phyloP scores from a whole-genome alignment of 306 rosid genomes.

The Lathyrus sativus region DNA sequence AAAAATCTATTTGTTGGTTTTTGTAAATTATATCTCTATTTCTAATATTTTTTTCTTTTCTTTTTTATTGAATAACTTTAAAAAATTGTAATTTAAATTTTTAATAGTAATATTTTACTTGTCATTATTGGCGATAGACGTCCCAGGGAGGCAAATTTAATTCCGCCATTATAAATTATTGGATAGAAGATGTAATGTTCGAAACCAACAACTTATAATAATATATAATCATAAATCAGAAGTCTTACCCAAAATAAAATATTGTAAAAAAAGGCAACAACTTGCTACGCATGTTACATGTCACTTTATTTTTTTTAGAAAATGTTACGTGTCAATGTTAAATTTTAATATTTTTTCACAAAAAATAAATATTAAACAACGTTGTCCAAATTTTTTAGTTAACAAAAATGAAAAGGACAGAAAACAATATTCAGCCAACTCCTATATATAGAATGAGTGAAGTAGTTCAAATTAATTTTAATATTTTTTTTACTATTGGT shows the following conservation, averaged over 20 bases:
- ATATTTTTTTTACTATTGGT: neutral
- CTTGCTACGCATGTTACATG: slow-evolving; percentile 12
- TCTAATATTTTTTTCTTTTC: too few species aligned
- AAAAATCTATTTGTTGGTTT: too few species aligned
- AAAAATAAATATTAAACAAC: neutral
- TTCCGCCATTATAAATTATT: slow-evolving; percentile 1
- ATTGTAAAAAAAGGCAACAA: neutral
- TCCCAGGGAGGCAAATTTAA: neutral
- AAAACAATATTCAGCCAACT: neutral
- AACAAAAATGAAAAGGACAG: neutral
- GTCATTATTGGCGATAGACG: neutral
- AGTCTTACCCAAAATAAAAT: neutral
- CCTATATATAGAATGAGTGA: neutral
- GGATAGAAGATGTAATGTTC: neutral
- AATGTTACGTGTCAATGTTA: neutral
- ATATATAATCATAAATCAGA: neutral
- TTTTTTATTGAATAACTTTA: neutral
- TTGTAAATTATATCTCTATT: too few species aligned
- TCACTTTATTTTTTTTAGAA: neutral
- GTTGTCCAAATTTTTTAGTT: neutral
- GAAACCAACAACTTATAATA: neutral
- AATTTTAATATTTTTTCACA: neutral
- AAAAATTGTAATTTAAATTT: neutral
- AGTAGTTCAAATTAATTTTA: neutral
- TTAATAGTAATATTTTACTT: neutral